phyloP scores from a whole-genome alignment of 2,329 filamentous ascomycete genomes.

The Alternaria sp. region DNA sequence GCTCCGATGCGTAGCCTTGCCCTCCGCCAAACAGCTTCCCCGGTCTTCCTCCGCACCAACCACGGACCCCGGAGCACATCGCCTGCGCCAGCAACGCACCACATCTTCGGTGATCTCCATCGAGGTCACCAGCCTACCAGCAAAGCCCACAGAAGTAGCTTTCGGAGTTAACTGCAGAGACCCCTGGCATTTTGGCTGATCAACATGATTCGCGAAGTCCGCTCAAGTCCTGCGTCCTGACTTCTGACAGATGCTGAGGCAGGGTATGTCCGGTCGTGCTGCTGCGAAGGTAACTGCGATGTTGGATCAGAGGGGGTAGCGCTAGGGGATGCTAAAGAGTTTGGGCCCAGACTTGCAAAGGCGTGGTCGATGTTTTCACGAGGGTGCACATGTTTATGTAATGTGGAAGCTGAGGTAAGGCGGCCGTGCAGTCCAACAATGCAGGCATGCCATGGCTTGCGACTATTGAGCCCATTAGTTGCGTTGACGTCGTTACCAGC shows the following conservation, averaged over 20 bases:
- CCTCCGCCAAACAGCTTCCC: background rate
- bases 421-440: background rate
- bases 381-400: background rate
- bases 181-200: background rate
- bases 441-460: background rate
- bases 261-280: background rate
- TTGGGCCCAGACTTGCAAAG: background rate
- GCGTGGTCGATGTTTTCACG: background rate
- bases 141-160: background rate
- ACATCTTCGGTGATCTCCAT: background rate
- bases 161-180: background rate
- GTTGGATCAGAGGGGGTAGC: background rate
- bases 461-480: background rate
- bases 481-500: background rate
- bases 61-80: background rate
- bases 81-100: background rate
- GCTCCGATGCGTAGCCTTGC: background rate
- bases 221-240: background rate
- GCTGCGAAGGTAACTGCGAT: background rate
- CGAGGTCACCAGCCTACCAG: background rate
- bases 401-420: background rate
- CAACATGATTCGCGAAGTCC: background rate
- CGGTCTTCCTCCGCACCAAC: conserved; percentile 8
- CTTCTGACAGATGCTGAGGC: background rate
- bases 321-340: background rate